A percentile compares a stretch with the other conserved stretches of the same genome.
These are phyloP conservation scores for Durotheca rogersii DNA, from an alignment of 495 filamentous ascomycete species.

Conservation along the genomic window DNA sequence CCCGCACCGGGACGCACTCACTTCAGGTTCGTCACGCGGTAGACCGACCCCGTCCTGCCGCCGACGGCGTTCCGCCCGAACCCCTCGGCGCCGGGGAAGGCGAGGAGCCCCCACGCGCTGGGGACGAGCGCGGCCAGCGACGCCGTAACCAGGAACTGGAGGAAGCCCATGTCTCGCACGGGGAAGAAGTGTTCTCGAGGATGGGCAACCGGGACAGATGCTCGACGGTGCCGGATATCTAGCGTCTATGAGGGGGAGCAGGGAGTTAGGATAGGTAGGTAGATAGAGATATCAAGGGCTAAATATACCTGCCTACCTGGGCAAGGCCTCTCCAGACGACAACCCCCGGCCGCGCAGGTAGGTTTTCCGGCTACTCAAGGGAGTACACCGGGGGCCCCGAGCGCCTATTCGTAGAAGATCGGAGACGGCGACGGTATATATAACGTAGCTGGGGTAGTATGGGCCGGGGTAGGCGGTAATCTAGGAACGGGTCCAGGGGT, in stretches of 20 bases:
- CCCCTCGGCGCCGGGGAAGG: constrained; percentile 45
- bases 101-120: constrained; percentile 24
- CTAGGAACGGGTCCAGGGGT: constrained; percentile 8
- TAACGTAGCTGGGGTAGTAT: constrained; percentile 15
- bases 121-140: constrained; percentile 14
- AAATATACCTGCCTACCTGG: too few species aligned
- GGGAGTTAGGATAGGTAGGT: too few species aligned
- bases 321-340: too few species aligned
- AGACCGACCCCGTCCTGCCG: constrained; percentile 40
- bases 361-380: too few species aligned
- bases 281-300: too few species aligned
- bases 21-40: constrained; percentile 43
- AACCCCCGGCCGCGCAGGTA: too few species aligned
- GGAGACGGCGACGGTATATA: constrained; percentile 4
- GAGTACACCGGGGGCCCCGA: too few species aligned
- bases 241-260: too few species aligned
- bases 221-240: too few species aligned
- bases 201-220: too few species aligned
- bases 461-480: constrained; percentile 7
- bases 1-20: constrained; percentile 3
- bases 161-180: constrained; percentile 30
- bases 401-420: too few species aligned
- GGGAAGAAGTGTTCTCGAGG: too few species aligned
- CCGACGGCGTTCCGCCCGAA: constrained; percentile 44
- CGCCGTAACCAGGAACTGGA: constrained; percentile 3